Evolutionary conservation across 495 filamentous ascomycete species (phyloP), one percentile per base, ranked within the genome.

Genomic region (Penicillium flavigenum): DNA sequence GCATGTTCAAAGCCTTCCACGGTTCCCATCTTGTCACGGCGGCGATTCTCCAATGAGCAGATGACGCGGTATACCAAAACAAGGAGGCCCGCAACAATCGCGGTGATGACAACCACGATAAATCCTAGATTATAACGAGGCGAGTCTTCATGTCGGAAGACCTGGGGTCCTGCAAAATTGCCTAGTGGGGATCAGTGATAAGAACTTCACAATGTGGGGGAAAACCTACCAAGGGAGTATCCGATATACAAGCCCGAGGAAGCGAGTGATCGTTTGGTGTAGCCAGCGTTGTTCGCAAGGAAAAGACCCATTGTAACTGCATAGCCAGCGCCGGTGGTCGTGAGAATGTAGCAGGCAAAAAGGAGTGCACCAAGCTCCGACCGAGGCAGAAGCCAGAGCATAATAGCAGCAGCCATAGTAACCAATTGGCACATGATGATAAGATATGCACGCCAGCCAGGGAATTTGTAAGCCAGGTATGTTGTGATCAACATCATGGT

Each of bases 231-330:
- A 47, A 78, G 61, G 57, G 70, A 76, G 54, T 77, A 79, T 6
- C 75, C 74, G 42, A 78, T 71, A 54, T 72, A 78, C 10, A 78
- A 54, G 1, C 70, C 72, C 0, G 73, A 66, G 2, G 64, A 68
- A 8, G 69, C 66, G 29, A 76, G 60, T 0, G 70, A 68, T 11
- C 73, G 66, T 57, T 77, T 77, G 1, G 74, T 78, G 51, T 78
- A 75, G 2, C 77, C 77, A 1, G 77, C 76, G 48, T 69, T 77
- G 60, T 80, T 79, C 9, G 75, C 77, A 41, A 77, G 68, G 41
- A 72, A 66, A 14, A 79, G 59, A 2, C 76, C 72, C 73, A 81
- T 78, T 1, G 60, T 48, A 8, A 69, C 61, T 0, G 60, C 63
- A 47, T 69, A 69, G 2, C 54, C 63, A 10, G 58, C 61, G 9